Evolutionary conservation across 140 eudicot species (phyloP).

Genomic region (Erigeron philadelphicus): DNA sequence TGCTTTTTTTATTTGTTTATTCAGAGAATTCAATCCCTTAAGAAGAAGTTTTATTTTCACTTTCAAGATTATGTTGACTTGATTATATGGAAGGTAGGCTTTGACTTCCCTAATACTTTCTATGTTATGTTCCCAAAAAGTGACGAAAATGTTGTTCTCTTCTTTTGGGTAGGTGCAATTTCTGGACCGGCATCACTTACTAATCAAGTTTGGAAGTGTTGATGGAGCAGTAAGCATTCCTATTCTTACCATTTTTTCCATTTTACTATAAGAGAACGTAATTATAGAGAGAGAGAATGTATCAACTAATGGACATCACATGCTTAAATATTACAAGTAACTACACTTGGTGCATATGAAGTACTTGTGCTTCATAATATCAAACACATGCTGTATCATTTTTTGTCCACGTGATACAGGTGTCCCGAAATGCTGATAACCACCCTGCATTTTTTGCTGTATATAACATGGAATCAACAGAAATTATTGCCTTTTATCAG

Average conservation of each 20-base stretch:
- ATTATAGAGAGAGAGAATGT: conserved; percentile 5
- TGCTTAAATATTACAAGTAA: conserved; percentile 13
- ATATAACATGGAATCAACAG: conserved; percentile 96
- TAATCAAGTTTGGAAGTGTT: conserved; percentile 95
- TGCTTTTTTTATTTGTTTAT: conserved; percentile 21
- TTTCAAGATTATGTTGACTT: conserved; percentile 96
- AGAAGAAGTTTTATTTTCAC: conserved; percentile 90
- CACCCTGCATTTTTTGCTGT: conserved; percentile 99
- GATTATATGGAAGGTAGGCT: conserved; percentile 85
- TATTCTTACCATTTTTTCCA: conserved; percentile 14
- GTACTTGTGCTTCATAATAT: neutral
- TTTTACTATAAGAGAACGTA: neutral
- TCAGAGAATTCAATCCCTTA: conserved; percentile 88
- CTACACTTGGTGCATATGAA: neutral
- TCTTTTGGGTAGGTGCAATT: conserved; percentile 69
- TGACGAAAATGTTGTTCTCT: neutral
- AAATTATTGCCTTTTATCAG: conserved; percentile 90
- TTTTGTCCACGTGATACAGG: conserved; percentile 41
- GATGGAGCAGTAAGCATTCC: conserved; percentile 85
- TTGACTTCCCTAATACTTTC: conserved; percentile 1
- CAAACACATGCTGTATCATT: neutral
- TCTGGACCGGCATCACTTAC: conserved; percentile 88
- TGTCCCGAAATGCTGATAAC: conserved; percentile 78
- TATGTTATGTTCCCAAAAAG: neutral
- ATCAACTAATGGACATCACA: neutral